Evolutionary conservation across 768 basidiomycete genomes (phyloP), one percentile per base, ranked within the genome.

Genomic region (Podaxis rugospora): DNA sequence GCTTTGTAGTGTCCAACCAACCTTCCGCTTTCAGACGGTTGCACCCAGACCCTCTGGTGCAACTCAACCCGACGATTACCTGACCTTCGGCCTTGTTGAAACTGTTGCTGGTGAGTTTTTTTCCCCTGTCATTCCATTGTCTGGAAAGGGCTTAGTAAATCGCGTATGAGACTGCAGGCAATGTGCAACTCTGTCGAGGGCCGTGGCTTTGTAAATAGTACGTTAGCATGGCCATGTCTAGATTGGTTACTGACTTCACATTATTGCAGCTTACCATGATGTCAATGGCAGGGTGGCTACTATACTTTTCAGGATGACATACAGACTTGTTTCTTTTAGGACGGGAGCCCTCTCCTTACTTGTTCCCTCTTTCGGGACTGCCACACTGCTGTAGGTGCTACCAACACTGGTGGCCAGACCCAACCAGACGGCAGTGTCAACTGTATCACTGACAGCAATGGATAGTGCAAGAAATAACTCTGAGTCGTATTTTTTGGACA

Each of bases 31-130:
- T 63, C 62, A 5, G 70, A 72, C 42, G 77, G 77, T 11, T 80
- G 78, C 64, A 63, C 59, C 18, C 75, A 71, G 44, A 78, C 74
- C 13, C 79, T 79, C 74, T 6, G 77, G 76, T 23, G 79, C 79
- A 23, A 76, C 75, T 21, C 74, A 80, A 63, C 78, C 75, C 39
- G 64, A 53, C 49, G 78, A 75, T 57, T 80, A 75, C 65, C 18
- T 73, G 64, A 79, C 79, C 23, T 80, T 70, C 59, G 79, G 79
- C 51, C 71, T 79, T 16, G 79, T 80, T 25, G 76, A 77, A 51
- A 78, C 76, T 6, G 69, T 79, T 55, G 71, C 66, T 62, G 71
- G 79, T 78, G 65, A 53, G 72, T 35, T 23, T 28, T 16, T 27
- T 16, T 40, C 18, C 1, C 1, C 21, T 1, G 36, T 42, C 37